Conservation (phyloP, 768 basidiomycete species). For the Asterophora lycoperdoides region DNA sequence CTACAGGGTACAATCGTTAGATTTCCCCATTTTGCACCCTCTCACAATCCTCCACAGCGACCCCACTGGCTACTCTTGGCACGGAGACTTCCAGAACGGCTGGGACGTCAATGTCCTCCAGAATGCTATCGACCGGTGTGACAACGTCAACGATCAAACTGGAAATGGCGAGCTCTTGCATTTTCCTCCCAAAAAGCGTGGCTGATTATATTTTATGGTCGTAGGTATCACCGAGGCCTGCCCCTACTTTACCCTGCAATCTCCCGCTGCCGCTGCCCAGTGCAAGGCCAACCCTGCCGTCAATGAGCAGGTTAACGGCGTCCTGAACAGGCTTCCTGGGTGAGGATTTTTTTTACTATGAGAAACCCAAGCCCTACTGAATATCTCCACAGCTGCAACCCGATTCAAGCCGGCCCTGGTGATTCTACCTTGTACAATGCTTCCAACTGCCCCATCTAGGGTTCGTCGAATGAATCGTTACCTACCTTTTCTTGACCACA, state of each 20-base stretch:
- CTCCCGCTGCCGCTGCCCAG: conserved; percentile 20
- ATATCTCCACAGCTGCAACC: conserved; percentile 31
- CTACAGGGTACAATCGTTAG: conserved; percentile 34
- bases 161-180: conserved; percentile 19
- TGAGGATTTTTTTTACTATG: conserved; percentile 9
- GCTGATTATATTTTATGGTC: no score
- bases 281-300: conserved; percentile 33
- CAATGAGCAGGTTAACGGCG: conserved; percentile 22
- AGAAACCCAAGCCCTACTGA: no score
- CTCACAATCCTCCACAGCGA: conserved; percentile 31
- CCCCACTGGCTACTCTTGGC: conserved; percentile 47
- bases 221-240: conserved; percentile 36
- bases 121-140: conserved; percentile 42
- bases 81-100: conserved; percentile 46
- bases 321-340: conserved; percentile 28
- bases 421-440: conserved; percentile 31
- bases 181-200: no score
- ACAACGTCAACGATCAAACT: conserved; percentile 35
- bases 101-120: conserved; percentile 46
- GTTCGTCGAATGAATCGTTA: not conserved
- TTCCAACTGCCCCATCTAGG: conserved; percentile 23
- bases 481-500: no score
- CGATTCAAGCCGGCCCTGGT: conserved; percentile 34
- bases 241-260: conserved; percentile 31
- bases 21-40: not conserved